phyloP scores from a whole-genome alignment of 805 yeast species.

The Hanseniaspora pseudoguilliermondii region DNA sequence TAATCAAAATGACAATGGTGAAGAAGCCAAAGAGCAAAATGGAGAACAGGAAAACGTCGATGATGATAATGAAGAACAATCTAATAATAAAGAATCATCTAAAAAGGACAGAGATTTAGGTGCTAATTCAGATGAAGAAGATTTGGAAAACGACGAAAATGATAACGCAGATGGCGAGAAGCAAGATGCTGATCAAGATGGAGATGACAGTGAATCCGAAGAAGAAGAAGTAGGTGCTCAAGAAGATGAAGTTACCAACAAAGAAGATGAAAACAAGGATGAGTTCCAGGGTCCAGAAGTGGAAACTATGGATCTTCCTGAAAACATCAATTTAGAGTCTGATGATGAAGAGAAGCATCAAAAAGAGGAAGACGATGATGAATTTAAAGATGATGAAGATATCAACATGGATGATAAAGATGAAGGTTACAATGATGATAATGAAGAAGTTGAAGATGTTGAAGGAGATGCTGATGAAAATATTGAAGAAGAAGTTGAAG shows the following conservation, averaged over 20 bases:
- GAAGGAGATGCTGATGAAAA: constrained; percentile 66
- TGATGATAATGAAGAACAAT: constrained; percentile 24
- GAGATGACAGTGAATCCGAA: constrained; percentile 41
- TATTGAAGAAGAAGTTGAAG: constrained; percentile 27
- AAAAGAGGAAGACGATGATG: constrained; percentile 29
- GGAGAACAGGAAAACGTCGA: constrained; percentile 30
- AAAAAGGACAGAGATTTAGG: constrained; percentile 16
- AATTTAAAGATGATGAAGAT: constrained; percentile 21
- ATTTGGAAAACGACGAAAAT: constrained; percentile 27
- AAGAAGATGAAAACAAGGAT: constrained; percentile 55
- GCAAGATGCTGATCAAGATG: constrained; percentile 32
- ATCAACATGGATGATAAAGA: constrained; percentile 22
- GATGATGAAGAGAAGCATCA: constrained; percentile 48
- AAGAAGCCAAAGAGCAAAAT: constrained; percentile 35
- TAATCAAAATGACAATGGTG: constrained; percentile 44
- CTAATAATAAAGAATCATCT: constrained; percentile 23
- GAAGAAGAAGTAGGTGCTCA: constrained; percentile 66
- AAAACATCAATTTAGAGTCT: constrained; percentile 79
- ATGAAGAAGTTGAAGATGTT: constrained; percentile 25
- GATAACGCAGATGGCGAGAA: constrained; percentile 29
- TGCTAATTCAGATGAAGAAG: constrained; percentile 19
- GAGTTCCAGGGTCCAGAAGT: constrained; percentile 69
- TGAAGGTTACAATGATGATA: constrained; percentile 12
- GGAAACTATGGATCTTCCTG: constrained; percentile 83
- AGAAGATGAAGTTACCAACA: constrained; percentile 64